Conservation (phyloP, 345 rosid species). For the Lepidium sativum region DNA sequence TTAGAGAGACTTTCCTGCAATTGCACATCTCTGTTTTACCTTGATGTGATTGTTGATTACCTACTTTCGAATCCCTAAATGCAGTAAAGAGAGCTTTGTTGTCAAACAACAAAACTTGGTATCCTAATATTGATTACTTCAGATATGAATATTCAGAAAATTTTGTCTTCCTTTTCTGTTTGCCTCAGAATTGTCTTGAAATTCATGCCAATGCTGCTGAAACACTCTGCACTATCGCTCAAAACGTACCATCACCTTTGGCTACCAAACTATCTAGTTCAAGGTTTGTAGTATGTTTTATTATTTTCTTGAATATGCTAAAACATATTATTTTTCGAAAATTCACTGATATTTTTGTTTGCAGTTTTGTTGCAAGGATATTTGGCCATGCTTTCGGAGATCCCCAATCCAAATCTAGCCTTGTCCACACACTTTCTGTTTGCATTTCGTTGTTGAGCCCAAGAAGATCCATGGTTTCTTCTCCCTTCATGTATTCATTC, state of each 20-base stretch:
- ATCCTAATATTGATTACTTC: neutral
- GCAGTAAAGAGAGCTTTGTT: neutral
- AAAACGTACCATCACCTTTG: constrained; percentile 82
- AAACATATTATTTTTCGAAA: neutral
- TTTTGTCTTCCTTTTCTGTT: neutral
- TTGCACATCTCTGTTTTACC: constrained; percentile 2
- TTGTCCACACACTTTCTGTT: constrained; percentile 89
- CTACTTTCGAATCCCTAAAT: neutral
- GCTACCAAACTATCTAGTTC: constrained; percentile 86
- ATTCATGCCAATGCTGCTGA: constrained; percentile 94
- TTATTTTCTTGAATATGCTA: neutral
- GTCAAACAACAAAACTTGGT: neutral
- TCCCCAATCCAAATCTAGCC: constrained; percentile 82
- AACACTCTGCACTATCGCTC: constrained; percentile 78
- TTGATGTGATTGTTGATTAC: neutral
- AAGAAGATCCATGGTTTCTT: constrained; percentile 62
- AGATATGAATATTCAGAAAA: neutral
- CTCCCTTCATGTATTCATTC: constrained; percentile 77
- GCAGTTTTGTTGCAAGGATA: constrained; percentile 89
- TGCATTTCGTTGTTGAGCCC: constrained; percentile 98
- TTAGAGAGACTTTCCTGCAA: neutral
- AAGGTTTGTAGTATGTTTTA: constrained; percentile 40
- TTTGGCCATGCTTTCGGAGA: constrained; percentile 91
- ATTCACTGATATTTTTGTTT: constrained; percentile 4
- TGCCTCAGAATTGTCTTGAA: constrained; percentile 61